These are phyloP conservation scores for Fusarium sp. DNA, from an alignment of 2,329 filamentous ascomycete species.

Conservation along the genomic window DNA sequence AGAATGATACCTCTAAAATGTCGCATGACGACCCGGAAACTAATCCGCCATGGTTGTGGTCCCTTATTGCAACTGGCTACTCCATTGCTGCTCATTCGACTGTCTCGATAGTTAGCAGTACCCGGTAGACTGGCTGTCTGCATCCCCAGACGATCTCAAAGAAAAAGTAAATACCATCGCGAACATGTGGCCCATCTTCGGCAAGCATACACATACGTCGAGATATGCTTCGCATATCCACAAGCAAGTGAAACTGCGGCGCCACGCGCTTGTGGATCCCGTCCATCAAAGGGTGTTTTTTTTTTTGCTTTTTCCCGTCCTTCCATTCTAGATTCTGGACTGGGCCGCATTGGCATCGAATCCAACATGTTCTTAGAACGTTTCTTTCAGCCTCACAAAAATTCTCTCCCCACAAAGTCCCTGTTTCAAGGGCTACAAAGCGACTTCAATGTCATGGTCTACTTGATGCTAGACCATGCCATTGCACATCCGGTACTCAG, in stretches of 20 bases:
- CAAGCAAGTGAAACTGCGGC: conserved; percentile 36
- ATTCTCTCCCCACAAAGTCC: conserved; percentile 31
- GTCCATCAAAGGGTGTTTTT: conserved; percentile 7
- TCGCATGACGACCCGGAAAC: conserved; percentile 28
- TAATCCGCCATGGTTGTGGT: conserved; percentile 14
- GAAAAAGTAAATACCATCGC: conserved; percentile 19
- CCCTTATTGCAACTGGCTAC: neutral
- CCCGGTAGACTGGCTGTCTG: neutral
- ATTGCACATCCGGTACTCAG: conserved; percentile 31
- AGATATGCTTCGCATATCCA: conserved; percentile 37
- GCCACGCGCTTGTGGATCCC: conserved; percentile 46
- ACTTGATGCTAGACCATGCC: conserved; percentile 25
- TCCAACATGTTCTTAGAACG: conserved; percentile 33
- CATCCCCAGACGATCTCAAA: conserved; percentile 1
- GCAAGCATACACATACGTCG: conserved; percentile 35
- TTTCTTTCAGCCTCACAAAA: conserved; percentile 47
- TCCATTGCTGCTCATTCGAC: conserved; percentile 3
- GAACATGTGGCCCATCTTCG: conserved; percentile 22
- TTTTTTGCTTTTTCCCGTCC: conserved; percentile 30
- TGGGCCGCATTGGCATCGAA: conserved; percentile 44
- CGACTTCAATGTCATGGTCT: conserved; percentile 29
- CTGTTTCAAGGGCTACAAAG: conserved; percentile 8
- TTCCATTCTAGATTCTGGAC: conserved; percentile 43
- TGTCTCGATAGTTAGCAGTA: conserved; percentile 1
- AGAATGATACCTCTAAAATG: conserved; percentile 21